Base-by-base conservation (phyloP, 2,329 filamentous ascomycete species). In the Clonostachys rhizophaga region DNA sequence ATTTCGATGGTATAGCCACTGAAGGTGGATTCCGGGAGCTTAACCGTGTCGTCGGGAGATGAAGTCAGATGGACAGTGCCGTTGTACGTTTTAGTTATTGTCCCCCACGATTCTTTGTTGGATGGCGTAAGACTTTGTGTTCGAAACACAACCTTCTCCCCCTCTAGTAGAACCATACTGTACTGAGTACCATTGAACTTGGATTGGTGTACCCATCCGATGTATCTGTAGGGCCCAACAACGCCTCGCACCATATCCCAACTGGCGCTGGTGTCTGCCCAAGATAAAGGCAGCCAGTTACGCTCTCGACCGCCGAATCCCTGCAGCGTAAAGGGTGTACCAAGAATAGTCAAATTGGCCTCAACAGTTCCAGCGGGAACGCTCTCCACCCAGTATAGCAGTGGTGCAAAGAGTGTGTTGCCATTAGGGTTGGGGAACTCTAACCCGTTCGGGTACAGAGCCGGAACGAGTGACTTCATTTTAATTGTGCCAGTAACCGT, bases 231-330 rank as follows among this genome's bases (percentile, higher is more conserved):
- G 8, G 50, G 50, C 20, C 50, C 50, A 37, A 46, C 50, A 44
- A 48, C 42, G 16, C 40, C 40, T 42, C 50, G 45, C 17, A 14
- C 44, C 50, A 52, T 52, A 18, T 52, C 50, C 50, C 50, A 52
- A 11, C 46, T 50, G 9, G 40, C 36, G 34, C 50, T 52, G 43
- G 50, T 50, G 6, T 44, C 48, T 20, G 45, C 50, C 50, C 50
- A 52, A 9, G 50, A 46, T 16, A 45, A 48, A n/a, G 50, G 43
- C 34, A 50, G 50, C 50, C 50, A 52, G 40, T 52, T 52, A 45
- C 48, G 47, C 35, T 52, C 50, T 47, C 50, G 48, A 6, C 50
- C 50, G 7, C 50, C 48, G 33, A 52, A 43, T 8, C 50, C 48
- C 37, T 40, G 36, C 30, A 52, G 40, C 41, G 16, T 14, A 43